Percentiles rank a stretch among this genome's conserved stretches.
These are phyloP conservation scores for Chamaecyparis obtusa DNA, from an alignment of 75 land plant genomes.

Conservation along the genomic window DNA sequence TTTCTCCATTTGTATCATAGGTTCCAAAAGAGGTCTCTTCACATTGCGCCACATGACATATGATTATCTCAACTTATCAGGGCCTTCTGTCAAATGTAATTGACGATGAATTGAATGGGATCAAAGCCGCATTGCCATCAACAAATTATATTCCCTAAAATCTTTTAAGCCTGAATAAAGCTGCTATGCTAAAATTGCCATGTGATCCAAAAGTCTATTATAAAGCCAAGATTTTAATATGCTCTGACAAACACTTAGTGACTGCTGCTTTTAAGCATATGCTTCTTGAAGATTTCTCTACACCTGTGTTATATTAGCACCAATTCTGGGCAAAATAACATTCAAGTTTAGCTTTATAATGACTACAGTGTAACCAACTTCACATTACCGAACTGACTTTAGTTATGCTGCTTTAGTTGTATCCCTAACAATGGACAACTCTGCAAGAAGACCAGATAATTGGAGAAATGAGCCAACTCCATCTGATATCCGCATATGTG, in stretches of 20 bases:
- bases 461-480: slow-evolving; percentile 96
- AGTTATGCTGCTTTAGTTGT: slow-evolving; percentile 62
- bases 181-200: background rate
- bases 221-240: background rate
- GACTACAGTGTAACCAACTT: background rate
- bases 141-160: background rate
- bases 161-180: background rate
- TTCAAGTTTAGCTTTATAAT: background rate
- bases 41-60: no score
- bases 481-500: slow-evolving; percentile 99
- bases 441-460: slow-evolving; percentile 90
- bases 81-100: no score
- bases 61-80: no score
- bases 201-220: background rate
- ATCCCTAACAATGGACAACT: slow-evolving; percentile 70
- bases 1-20: no score
- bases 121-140: background rate
- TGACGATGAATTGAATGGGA: background rate
- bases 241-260: background rate
- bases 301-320: background rate
- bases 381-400: background rate
- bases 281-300: background rate
- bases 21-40: no score
- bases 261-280: background rate
- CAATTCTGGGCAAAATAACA: background rate